Base-by-base conservation (phyloP, 805 yeast genomes). In the Candida easanensis region DNA sequence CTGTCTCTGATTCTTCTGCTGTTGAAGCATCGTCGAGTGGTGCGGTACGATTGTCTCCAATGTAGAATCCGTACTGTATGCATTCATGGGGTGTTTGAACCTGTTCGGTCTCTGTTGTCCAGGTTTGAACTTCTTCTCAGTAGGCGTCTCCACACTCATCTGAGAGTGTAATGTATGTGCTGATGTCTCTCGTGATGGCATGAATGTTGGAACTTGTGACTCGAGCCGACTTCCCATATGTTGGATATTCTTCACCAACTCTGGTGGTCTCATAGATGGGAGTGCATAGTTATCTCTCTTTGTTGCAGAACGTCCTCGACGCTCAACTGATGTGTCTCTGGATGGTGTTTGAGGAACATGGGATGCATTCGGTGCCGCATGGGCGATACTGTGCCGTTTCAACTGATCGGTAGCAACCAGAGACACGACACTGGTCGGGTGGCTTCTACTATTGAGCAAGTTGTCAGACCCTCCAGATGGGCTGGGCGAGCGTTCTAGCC, bases 21-120 rank as follows among this genome's bases (percentile, higher is more conserved):
- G 56, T 22, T 48, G 48, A 2, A 50, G 33, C 33, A 46, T 46
- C 15, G 22, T 40, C 5, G 44, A 31, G 30, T 52, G 51, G n/a
- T 45, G 47, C 3, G 58, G 56, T 2, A 47, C 48, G 5, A 52
- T 39, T 1, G 58, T 44, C n/a, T 55, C 58, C 7, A 53, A 33
- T 2, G 40, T 38, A 5, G 43, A 23, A 13, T 54, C 49, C 13
- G 38, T 44, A 15, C 33, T 40, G 18, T 55, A 53, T 3, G 55
- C 51, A n/a, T 48, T 50, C 48, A 54, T 40, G 10, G 55, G 55
- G 37, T 54, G 50, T 17, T 42, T 53, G 37, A 46, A 44, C n/a
- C 54, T 30, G 30, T 23, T 39, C 23, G 39, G 15, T 23, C 42
- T 35, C 32, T 19, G 16, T 17, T 34, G 36, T 16, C 19, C 21